A percentile compares a stretch with the other conserved stretches of the same genome.
These are phyloP conservation scores for Hypoxylon sp. DNA, from an alignment of 2,329 filamentous ascomycete species.

Conservation along the genomic window DNA sequence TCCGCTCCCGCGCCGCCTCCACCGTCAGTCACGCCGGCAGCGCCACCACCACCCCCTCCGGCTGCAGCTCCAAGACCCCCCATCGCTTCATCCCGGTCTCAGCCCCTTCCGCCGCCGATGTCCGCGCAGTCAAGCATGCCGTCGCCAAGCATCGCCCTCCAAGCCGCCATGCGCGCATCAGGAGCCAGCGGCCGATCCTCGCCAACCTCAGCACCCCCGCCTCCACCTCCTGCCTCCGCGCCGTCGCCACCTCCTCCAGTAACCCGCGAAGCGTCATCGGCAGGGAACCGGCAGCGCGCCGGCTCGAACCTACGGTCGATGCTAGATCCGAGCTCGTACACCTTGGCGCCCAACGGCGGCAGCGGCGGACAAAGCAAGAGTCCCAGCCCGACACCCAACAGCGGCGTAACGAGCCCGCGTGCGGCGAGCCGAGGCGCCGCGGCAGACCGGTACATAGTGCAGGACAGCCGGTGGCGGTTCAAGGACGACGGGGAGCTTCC, in stretches of 20 bases:
- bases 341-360: slow-evolving; percentile 72
- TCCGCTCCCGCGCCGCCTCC: slow-evolving; percentile 52
- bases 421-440: slow-evolving; percentile 32
- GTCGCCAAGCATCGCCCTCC: slow-evolving; percentile 54
- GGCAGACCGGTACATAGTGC: slow-evolving; percentile 67
- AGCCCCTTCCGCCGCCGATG: slow-evolving; percentile 54
- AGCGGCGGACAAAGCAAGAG: slow-evolving; percentile 65
- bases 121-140: slow-evolving; percentile 24
- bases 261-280: slow-evolving; percentile 34
- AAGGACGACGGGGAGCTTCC: slow-evolving; percentile 84
- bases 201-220: slow-evolving; percentile 51
- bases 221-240: slow-evolving; percentile 57
- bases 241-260: slow-evolving; percentile 50
- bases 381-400: slow-evolving; percentile 59
- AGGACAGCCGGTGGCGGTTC: slow-evolving; percentile 88
- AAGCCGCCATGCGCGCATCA: slow-evolving; percentile 56
- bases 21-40: slow-evolving; percentile 49
- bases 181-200: slow-evolving; percentile 52
- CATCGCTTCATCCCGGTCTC: slow-evolving; percentile 49
- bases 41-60: slow-evolving; percentile 51
- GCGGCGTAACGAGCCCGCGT: slow-evolving; percentile 49
- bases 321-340: slow-evolving; percentile 82
- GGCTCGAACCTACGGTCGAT: slow-evolving; percentile 68
- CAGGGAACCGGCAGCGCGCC: slow-evolving; percentile 53
- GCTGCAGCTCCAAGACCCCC: slow-evolving; percentile 43